Base-by-base conservation (phyloP, 192 early-diverging fungal genomes). In the Umbelopsis ramanniana region DNA sequence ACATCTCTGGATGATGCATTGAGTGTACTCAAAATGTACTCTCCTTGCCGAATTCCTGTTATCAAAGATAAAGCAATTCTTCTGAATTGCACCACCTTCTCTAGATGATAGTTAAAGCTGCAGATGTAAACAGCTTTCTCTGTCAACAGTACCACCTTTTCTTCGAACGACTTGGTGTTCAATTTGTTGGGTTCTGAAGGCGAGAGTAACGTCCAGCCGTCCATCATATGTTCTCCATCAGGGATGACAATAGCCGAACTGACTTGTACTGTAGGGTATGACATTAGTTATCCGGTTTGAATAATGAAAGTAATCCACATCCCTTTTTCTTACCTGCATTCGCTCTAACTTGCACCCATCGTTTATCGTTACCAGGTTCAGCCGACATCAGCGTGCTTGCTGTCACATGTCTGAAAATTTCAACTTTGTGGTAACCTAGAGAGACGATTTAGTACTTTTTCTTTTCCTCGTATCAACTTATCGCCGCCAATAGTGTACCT, bases 81-180 rank as follows among this genome's bases (percentile, higher is more conserved):
- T 67, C 85, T 78, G 57, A 89, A 90, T 77, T 90, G 84, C 0
- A 89, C 76, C 0, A 91, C 87, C 72, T 91, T 90, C 67, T 90
- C 89, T 72, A 89, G 73, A 69, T 85, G 84, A 55, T 91, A 88
- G 74, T 91, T 83, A 38, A 88, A 90, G 21, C 87, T 82, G 71
- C 91, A 93, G 21, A 93, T 76, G 72, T 91, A 91, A 0, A 93
- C 69, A 0, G 91, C 90, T 35, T 81, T 81, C 38, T 84, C 77
- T 0, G 91, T 91, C 23, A 93, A 68, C 0, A 90, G 72, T 6
- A 93, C 76, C 15, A 93, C 86, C 74, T 90, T 88, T 73, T 93
- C 90, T 69, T 86, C 85, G 40, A 85, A 85, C 9, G 76, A 75
- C 47, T 79, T 82, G 3, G 54, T 19, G 43, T 74, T 40, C 26